Conservation (phyloP, 2,329 filamentous ascomycete genomes). For the Venturia oleaginea region DNA sequence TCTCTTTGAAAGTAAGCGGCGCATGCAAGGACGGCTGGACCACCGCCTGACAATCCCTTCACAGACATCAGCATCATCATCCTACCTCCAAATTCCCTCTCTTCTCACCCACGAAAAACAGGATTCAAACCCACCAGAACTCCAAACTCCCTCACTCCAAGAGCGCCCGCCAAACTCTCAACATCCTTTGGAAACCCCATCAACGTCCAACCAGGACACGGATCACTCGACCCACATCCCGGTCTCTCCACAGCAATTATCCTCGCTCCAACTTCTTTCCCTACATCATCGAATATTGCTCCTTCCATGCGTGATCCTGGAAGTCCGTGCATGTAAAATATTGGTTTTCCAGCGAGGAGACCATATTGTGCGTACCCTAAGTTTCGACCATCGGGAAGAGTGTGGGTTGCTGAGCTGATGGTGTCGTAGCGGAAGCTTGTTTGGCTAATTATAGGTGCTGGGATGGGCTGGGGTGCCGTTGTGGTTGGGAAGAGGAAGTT, state of each 20-base stretch:
- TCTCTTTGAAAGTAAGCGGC: conserved; percentile 19
- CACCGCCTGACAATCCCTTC: conserved; percentile 26
- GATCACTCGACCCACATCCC: conserved; percentile 23
- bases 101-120: no score
- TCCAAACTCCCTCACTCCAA: conserved; percentile 19
- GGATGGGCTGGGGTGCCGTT: no score
- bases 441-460: no score
- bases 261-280: conserved; percentile 19
- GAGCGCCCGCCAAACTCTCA: conserved; percentile 18
- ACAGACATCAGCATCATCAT: neutral
- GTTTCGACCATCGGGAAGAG: conserved; percentile 27
- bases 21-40: conserved; percentile 25
- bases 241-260: conserved; percentile 24
- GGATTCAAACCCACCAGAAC: conserved; percentile 22
- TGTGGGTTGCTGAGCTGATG: conserved; percentile 21
- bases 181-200: conserved; percentile 22
- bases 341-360: conserved; percentile 20
- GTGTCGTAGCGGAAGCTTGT: neutral
- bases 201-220: conserved; percentile 19
- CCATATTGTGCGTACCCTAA: conserved; percentile 29
- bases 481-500: no score
- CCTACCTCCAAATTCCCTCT: no score
- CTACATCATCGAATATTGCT: conserved; percentile 19
- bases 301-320: conserved; percentile 26
- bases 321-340: conserved; percentile 25